Conservation (phyloP, 2,329 filamentous ascomycete genomes). For the Chrysoporthe puriensis region DNA sequence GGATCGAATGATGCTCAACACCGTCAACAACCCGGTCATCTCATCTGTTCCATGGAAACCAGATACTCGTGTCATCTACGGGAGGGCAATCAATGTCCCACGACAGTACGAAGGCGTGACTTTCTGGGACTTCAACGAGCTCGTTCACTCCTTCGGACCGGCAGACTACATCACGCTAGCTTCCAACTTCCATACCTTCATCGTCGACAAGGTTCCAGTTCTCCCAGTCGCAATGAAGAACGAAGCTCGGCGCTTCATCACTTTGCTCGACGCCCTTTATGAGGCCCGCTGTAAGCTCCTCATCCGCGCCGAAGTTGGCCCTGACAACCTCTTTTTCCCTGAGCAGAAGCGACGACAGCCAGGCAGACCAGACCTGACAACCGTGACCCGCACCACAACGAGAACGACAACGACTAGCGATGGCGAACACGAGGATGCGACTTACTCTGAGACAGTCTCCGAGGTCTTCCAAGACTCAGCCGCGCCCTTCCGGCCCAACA, state of each 20-base stretch:
- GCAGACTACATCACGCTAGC: conserved; percentile 84
- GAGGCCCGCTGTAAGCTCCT: conserved; percentile 80
- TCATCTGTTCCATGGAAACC: conserved; percentile 45
- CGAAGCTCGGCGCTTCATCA: conserved; percentile 80
- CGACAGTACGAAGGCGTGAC: conserved; percentile 60
- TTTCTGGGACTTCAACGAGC: conserved; percentile 68
- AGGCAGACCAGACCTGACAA: conserved; percentile 1
- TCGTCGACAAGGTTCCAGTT: conserved; percentile 71
- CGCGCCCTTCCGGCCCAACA: conserved; percentile 78
- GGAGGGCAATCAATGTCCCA: conserved; percentile 63
- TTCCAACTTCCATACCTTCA: conserved; percentile 77
- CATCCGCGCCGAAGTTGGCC: conserved; percentile 67
- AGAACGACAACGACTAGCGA: conserved; percentile 45
- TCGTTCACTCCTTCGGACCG: conserved; percentile 72
- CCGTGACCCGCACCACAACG: conserved; percentile 36
- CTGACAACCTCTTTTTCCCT: conserved; percentile 79
- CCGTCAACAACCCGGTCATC: conserved; percentile 21
- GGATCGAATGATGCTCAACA: conserved; percentile 30
- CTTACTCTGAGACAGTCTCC: conserved; percentile 67
- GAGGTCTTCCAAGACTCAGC: conserved; percentile 80
- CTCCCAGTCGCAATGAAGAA: conserved; percentile 74
- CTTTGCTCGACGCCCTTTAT: conserved; percentile 78
- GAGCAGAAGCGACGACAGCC: conserved; percentile 45
- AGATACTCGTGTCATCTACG: conserved; percentile 59
- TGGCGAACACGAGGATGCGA: conserved; percentile 48